Conservation (phyloP, 2,329 filamentous ascomycete species). For the Cladophialophora yegresii region DNA sequence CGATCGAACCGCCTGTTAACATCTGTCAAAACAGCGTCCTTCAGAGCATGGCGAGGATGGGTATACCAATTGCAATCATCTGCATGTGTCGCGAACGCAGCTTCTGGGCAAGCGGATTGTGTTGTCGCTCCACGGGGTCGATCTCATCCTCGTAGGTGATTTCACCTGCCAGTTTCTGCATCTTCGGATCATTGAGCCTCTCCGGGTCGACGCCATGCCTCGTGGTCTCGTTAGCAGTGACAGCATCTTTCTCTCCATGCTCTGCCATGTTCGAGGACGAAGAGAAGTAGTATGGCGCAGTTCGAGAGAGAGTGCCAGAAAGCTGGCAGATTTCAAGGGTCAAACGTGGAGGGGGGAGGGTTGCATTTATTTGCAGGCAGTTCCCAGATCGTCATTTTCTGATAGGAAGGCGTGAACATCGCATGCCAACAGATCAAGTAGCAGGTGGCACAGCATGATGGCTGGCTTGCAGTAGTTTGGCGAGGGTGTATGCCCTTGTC, state of each 20-base stretch:
- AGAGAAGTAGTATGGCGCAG: background rate
- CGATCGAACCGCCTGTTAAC: conserved; percentile 36
- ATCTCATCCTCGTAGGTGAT: conserved; percentile 28
- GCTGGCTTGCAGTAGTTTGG: background rate
- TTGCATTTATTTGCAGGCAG: background rate
- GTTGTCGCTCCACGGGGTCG: conserved; percentile 27
- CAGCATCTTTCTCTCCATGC: conserved; percentile 14
- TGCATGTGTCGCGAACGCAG: conserved; percentile 34
- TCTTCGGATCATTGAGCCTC: conserved; percentile 21
- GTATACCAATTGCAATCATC: conserved; percentile 29
- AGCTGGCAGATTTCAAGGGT: background rate
- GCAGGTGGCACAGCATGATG: background rate
- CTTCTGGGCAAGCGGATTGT: conserved; percentile 31
- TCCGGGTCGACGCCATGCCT: conserved; percentile 21
- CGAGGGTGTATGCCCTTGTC: no score
- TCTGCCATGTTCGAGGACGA: conserved; percentile 8
- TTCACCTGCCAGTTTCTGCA: conserved; percentile 24
- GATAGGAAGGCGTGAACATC: background rate
- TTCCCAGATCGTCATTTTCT: background rate
- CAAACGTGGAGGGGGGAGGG: background rate
- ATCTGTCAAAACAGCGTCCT: background rate
- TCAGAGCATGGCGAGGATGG: background rate
- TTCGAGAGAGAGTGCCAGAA: background rate
- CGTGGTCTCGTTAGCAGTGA: conserved; percentile 8
- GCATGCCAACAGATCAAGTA: background rate